Conservation (phyloP, 202 grass and related monocot species). For the Miscanthus sacchariflorus region DNA sequence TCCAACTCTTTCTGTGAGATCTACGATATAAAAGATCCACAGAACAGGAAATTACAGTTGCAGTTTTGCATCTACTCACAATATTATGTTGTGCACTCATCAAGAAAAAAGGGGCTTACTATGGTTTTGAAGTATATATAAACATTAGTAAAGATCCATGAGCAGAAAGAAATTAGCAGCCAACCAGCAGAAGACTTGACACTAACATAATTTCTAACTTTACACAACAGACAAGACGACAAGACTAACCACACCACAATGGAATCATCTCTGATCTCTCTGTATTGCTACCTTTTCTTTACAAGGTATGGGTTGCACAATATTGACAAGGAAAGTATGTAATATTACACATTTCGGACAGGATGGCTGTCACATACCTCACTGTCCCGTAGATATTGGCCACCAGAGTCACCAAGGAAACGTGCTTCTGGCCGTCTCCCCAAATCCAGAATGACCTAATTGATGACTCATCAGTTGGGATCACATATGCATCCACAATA, state of each 20-base stretch:
- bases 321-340: neutral
- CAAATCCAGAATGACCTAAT: slow-evolving; percentile 94
- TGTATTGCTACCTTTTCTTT: neutral
- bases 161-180: slow-evolving; percentile 8
- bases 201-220: neutral
- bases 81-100: neutral
- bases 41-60: slow-evolving; percentile 31
- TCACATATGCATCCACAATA: slow-evolving; percentile 24
- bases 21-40: slow-evolving; percentile 52
- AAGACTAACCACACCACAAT: neutral
- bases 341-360: neutral
- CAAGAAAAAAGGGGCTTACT: neutral
- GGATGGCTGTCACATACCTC: slow-evolving; percentile 58
- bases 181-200: slow-evolving; percentile 5
- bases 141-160: neutral
- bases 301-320: neutral
- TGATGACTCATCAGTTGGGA: slow-evolving; percentile 24
- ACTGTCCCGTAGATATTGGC: slow-evolving; percentile 81
- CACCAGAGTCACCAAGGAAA: slow-evolving; percentile 87
- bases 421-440: slow-evolving; percentile 93
- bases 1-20: slow-evolving; percentile 92
- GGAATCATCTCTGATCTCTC: neutral
- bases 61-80: neutral
- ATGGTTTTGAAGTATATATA: neutral
- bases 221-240: neutral